Evolutionary conservation across 345 rosid species (phyloP).

Genomic region (Acer yangbiense): DNA sequence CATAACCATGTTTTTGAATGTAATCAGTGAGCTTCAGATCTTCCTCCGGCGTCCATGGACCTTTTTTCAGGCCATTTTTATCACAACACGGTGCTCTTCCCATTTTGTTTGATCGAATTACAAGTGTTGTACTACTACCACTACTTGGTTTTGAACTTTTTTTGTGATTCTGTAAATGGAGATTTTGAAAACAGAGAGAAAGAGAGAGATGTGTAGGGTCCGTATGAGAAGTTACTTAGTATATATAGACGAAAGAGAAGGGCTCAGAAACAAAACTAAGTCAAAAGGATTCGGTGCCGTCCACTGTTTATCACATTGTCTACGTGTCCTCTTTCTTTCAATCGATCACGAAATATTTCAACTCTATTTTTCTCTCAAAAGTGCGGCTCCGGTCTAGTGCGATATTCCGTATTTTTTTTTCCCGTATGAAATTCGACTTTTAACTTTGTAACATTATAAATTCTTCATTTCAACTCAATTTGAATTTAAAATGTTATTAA

Average conservation of each 20-base stretch:
- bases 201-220: constrained; percentile 28
- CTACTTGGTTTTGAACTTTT: too few species aligned
- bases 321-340: constrained; percentile 57
- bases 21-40: constrained; percentile 69
- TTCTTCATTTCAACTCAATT: too few species aligned
- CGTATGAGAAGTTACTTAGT: constrained; percentile 33
- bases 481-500: too few species aligned
- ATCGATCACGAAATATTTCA: constrained; percentile 13
- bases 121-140: too few species aligned
- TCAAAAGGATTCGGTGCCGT: constrained; percentile 94
- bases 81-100: constrained; percentile 88
- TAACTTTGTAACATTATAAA: too few species aligned
- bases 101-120: constrained; percentile 24
- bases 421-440: too few species aligned
- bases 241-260: constrained; percentile 39
- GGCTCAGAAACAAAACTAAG: constrained; percentile 35
- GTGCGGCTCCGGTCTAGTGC: too few species aligned
- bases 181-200: constrained; percentile 9
- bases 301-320: constrained; percentile 43
- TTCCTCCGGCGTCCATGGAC: constrained; percentile 93
- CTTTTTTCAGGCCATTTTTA: constrained; percentile 75
- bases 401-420: too few species aligned
- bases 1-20: constrained; percentile 75
- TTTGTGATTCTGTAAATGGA: too few species aligned
- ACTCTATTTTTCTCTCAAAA: neutral